Conservation (phyloP, 2,329 filamentous ascomycete genomes). For the Colletotrichum trifolii region DNA sequence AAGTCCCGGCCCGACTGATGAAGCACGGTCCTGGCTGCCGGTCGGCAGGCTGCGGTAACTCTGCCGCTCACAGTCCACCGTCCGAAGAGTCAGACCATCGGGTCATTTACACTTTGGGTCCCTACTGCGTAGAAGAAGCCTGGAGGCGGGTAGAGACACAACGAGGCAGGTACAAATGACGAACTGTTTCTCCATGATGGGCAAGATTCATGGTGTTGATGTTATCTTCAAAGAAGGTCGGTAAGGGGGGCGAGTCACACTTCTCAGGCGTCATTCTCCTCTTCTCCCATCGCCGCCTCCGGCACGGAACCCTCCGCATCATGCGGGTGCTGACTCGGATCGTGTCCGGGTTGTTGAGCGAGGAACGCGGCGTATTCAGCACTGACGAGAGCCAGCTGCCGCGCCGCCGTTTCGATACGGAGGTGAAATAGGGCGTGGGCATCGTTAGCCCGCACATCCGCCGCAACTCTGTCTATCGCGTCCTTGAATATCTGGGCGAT, state of each 20-base stretch:
- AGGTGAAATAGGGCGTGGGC: conserved; percentile 59
- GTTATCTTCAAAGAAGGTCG: no score
- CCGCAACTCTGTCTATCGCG: conserved; percentile 58
- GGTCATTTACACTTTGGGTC: conserved; percentile 17
- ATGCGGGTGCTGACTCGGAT: conserved; percentile 40
- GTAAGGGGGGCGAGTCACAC: not conserved
- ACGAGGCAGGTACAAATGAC: no score
- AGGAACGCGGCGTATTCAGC: conserved; percentile 61
- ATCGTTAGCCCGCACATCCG: conserved; percentile 56
- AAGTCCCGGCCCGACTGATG: not conserved
- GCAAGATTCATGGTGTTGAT: no score
- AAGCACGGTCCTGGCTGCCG: not conserved
- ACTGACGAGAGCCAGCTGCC: conserved; percentile 65
- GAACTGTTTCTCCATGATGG: no score
- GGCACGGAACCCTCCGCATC: conserved; percentile 31
- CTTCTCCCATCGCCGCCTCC: conserved; percentile 36
- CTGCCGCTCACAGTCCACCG: not conserved
- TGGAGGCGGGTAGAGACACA: no score
- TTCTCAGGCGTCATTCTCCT: conserved; percentile 34
- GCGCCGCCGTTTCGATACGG: conserved; percentile 64
- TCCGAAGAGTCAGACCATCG: conserved; percentile 9
- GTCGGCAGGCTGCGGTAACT: not conserved
- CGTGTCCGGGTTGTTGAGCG: conserved; percentile 42
- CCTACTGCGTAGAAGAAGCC: not conserved
- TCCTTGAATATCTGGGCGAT: conserved; percentile 47